These are phyloP conservation scores for Roridomyces roridus DNA, from an alignment of 768 basidiomycete species.

Conservation along the genomic window DNA sequence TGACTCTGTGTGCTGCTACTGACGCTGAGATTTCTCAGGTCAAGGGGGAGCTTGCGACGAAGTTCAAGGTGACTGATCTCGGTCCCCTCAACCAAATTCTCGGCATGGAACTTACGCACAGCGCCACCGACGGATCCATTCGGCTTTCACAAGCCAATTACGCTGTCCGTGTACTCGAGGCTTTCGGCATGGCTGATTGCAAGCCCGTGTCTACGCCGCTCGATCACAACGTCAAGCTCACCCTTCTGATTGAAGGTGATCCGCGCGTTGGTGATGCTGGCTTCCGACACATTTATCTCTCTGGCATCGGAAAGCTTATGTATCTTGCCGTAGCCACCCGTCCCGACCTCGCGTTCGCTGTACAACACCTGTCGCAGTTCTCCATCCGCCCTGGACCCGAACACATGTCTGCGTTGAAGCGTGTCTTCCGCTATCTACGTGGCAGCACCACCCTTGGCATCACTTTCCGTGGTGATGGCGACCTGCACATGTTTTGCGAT, in stretches of 20 bases:
- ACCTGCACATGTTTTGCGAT: not conserved
- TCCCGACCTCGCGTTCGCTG: not conserved
- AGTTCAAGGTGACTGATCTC: conserved; percentile 24
- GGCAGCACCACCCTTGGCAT: not conserved
- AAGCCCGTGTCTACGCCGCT: conserved; percentile 23
- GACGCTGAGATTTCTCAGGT: not conserved
- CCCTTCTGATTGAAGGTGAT: not conserved
- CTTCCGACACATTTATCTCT: conserved; percentile 26
- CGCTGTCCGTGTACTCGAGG: conserved; percentile 16
- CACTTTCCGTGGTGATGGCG: not conserved
- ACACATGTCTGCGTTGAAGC: not conserved
- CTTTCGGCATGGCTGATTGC: conserved; percentile 20
- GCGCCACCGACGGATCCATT: conserved; percentile 7
- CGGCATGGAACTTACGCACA: conserved; percentile 28
- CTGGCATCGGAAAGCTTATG: conserved; percentile 35
- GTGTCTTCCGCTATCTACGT: not conserved
- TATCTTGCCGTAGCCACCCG: conserved; percentile 36
- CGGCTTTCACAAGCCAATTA: conserved; percentile 24
- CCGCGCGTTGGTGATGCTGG: not conserved
- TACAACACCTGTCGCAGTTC: not conserved
- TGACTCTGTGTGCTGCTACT: not conserved
- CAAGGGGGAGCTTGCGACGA: conserved; percentile 20
- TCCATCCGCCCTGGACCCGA: not conserved
- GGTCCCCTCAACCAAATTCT: conserved; percentile 25
- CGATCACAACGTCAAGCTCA: conserved; percentile 24